phyloP scores from a whole-genome alignment of 495 filamentous ascomycete genomes.

The Aspergillus steynii region DNA sequence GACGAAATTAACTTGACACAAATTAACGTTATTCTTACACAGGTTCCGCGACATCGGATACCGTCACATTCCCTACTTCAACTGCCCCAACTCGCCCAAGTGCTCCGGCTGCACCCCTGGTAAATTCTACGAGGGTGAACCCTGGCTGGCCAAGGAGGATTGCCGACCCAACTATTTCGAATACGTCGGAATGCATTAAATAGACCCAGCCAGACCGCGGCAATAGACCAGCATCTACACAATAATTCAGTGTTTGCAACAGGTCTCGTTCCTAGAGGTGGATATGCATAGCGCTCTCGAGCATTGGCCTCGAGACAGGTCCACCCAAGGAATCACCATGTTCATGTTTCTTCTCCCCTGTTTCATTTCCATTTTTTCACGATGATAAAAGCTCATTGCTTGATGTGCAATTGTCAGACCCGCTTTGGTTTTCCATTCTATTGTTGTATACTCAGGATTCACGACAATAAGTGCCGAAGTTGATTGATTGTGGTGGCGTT shows the following conservation, averaged over 20 bases:
- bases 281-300: neutral
- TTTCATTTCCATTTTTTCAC: constrained; percentile 1
- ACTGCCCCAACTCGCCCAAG: constrained; percentile 95
- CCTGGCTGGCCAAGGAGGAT: constrained; percentile 84
- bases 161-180: constrained; percentile 98
- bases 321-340: neutral
- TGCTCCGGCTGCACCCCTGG: constrained; percentile 87
- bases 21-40: constrained; percentile 13
- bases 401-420: constrained; percentile 12
- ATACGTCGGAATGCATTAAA: constrained; percentile 77
- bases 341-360: neutral
- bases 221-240: neutral
- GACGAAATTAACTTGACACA: neutral
- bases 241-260: neutral
- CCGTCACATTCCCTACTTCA: constrained; percentile 97
- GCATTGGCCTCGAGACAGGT: neutral
- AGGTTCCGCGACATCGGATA: constrained; percentile 99
- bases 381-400: constrained; percentile 7
- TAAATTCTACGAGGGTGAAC: constrained; percentile 82
- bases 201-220: neutral
- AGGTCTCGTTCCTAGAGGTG: neutral
- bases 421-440: constrained; percentile 11
- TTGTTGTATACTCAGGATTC: constrained; percentile 20
- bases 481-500: constrained; percentile 20
- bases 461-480: constrained; percentile 36